Percentiles rank a stretch among this genome's conserved stretches.
These are phyloP conservation scores for Fraxinus cuspidata DNA, from an alignment of 257 asterid genomes.

Conservation along the genomic window DNA sequence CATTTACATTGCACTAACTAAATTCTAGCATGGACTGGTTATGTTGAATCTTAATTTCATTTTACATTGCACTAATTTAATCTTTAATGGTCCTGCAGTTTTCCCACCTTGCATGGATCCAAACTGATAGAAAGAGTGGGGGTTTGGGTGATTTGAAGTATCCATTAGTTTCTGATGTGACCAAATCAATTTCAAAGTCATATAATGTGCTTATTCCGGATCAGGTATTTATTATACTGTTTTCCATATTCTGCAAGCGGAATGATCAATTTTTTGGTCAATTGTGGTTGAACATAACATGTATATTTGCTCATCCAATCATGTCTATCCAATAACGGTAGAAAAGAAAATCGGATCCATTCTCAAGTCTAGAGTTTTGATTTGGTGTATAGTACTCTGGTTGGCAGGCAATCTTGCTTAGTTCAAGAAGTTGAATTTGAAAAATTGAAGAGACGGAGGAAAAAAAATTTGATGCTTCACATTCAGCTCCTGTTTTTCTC, in stretches of 20 bases:
- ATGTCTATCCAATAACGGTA: not conserved
- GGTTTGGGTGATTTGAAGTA: conserved; percentile 89
- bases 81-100: conserved; percentile 35
- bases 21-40: not conserved
- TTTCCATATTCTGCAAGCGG: not conserved
- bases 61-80: conserved; percentile 5
- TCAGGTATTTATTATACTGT: conserved; percentile 49
- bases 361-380: not conserved
- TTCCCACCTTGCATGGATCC: conserved; percentile 55
- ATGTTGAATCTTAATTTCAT: not conserved
- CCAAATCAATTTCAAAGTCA: conserved; percentile 75
- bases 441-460: not conserved
- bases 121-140: conserved; percentile 89
- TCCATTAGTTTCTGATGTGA: conserved; percentile 83
- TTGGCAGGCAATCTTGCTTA: not conserved
- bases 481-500: no score
- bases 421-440: not conserved
- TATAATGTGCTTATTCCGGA: conserved; percentile 70
- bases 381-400: not conserved
- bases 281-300: not conserved
- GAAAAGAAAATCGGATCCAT: not conserved
- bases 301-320: not conserved
- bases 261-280: not conserved
- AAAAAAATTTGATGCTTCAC: not conserved
- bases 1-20: not conserved